These are phyloP conservation scores for Chiua virens DNA, from an alignment of 768 basidiomycete species.

Conservation along the genomic window DNA sequence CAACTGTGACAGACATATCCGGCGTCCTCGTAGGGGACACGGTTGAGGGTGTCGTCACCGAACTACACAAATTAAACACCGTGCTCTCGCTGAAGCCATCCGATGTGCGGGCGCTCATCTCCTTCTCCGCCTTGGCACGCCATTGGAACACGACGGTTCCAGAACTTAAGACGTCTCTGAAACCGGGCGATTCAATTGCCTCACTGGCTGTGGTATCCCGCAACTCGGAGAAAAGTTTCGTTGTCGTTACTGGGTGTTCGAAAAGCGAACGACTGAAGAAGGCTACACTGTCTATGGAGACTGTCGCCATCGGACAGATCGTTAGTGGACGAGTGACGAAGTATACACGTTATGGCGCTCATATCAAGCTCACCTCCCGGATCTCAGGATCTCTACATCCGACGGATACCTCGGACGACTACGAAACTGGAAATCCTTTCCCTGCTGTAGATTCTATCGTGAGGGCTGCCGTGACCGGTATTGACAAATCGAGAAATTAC, in stretches of 20 bases:
- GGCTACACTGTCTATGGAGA: slow-evolving; percentile 59
- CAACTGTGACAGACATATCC: slow-evolving; percentile 60
- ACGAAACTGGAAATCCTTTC: slow-evolving; percentile 53
- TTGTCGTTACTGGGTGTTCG: slow-evolving; percentile 78
- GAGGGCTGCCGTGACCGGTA: slow-evolving; percentile 66
- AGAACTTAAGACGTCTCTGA: slow-evolving; percentile 62
- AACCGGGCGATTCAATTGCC: slow-evolving; percentile 66
- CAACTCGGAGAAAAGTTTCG: slow-evolving; percentile 80
- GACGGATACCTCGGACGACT: slow-evolving; percentile 82
- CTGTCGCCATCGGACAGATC: slow-evolving; percentile 67
- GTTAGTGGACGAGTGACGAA: slow-evolving; percentile 79
- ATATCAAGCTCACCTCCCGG: slow-evolving; percentile 71
- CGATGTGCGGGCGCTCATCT: slow-evolving; percentile 76
- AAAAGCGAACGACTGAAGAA: slow-evolving; percentile 55
- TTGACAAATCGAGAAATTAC: slow-evolving; percentile 66
- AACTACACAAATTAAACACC: slow-evolving; percentile 84
- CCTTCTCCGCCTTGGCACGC: slow-evolving; percentile 84
- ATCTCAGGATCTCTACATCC: slow-evolving; percentile 79
- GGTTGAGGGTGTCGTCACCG: slow-evolving; percentile 68
- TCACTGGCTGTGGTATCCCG: slow-evolving; percentile 89
- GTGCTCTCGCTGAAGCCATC: slow-evolving; percentile 72
- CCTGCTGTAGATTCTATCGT: slow-evolving; percentile 66
- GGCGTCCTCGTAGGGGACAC: slow-evolving; percentile 74
- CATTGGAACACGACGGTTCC: slow-evolving; percentile 63
- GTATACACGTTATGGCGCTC: slow-evolving; percentile 68